Evolutionary conservation across 106 monocot genomes (phyloP).

Genomic region (Dioscorea zingiberensis): DNA sequence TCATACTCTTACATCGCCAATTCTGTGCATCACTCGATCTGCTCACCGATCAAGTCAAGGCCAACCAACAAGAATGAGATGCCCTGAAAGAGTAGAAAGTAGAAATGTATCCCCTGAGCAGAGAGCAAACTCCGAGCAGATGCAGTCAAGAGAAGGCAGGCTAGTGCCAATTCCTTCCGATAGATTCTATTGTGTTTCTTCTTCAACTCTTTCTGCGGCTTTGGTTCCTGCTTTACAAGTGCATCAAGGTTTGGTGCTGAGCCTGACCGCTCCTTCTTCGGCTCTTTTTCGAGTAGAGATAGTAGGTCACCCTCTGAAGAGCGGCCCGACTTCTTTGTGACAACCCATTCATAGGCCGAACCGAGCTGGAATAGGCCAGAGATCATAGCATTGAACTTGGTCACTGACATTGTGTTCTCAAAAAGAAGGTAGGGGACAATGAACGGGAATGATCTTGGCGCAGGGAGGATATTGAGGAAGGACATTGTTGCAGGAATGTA

Average conservation of each 20-base stretch:
- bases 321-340: constrained; percentile 81
- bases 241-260: constrained; percentile 51
- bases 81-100: constrained; percentile 85
- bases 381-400: constrained; percentile 97
- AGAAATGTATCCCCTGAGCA: constrained; percentile 84
- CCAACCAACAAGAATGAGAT: constrained; percentile 73
- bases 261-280: constrained; percentile 20
- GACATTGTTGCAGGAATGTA: constrained; percentile 79
- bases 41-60: constrained; percentile 74
- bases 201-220: constrained; percentile 28
- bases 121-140: constrained; percentile 70
- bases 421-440: constrained; percentile 90
- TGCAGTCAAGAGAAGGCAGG: constrained; percentile 66
- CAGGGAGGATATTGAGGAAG: constrained; percentile 86
- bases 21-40: constrained; percentile 54
- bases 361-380: constrained; percentile 90
- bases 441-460: constrained; percentile 79
- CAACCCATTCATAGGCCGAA: constrained; percentile 89
- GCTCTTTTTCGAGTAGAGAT: constrained; percentile 38
- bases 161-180: constrained; percentile 63
- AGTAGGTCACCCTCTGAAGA: constrained; percentile 72
- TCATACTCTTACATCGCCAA: not conserved
- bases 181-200: constrained; percentile 89
- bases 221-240: constrained; percentile 28
- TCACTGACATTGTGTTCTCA: constrained; percentile 98